phyloP scores from a whole-genome alignment of 1,284 basidiomycete genomes.

The Ceratobasidium sp. region DNA sequence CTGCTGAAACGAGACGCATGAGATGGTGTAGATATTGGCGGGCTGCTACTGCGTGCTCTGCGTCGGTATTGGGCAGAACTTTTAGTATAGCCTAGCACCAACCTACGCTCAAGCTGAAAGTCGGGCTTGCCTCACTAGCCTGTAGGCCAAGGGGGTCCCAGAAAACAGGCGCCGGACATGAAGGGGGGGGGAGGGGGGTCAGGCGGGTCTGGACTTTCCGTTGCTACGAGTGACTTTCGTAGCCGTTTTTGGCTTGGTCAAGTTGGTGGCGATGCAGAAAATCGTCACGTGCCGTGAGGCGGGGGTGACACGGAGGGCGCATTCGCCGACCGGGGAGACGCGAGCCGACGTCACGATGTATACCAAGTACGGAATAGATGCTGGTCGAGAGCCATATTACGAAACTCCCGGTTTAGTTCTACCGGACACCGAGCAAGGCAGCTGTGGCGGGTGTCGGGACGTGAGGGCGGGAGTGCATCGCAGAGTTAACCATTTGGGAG shows the following conservation, averaged over 20 bases:
- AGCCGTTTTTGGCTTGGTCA: slow-evolving; percentile 2
- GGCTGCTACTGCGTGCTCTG: no score
- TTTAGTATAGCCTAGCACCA: no score
- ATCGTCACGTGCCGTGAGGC: slow-evolving; percentile 11
- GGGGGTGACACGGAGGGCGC: slow-evolving; percentile 3
- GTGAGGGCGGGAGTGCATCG: not conserved
- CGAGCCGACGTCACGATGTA: slow-evolving; percentile 9
- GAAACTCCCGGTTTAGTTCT: not conserved
- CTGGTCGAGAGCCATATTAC: no score
- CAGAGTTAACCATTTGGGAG: not conserved
- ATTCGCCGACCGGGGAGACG: slow-evolving; percentile 16
- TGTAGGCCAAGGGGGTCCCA: no score
- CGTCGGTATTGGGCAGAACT: no score
- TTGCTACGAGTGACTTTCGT: slow-evolving; percentile 8
- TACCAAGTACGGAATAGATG: slow-evolving; percentile 5
- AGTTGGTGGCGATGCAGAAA: slow-evolving; percentile 3
- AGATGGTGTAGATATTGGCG: no score
- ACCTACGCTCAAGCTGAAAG: no score
- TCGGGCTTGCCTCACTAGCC: no score
- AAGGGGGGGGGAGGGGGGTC: slow-evolving; percentile 10
- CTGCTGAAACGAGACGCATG: no score
- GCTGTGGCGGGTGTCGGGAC: slow-evolving; percentile 4
- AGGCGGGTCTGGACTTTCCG: not conserved
- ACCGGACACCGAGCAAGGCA: slow-evolving; percentile 11
- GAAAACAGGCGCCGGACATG: slow-evolving; percentile 1